A percentile compares a stretch with the other conserved stretches of the same genome.
These are phyloP conservation scores for Aspergillus funiculosus DNA, from an alignment of 495 filamentous ascomycete species.

Conservation along the genomic window DNA sequence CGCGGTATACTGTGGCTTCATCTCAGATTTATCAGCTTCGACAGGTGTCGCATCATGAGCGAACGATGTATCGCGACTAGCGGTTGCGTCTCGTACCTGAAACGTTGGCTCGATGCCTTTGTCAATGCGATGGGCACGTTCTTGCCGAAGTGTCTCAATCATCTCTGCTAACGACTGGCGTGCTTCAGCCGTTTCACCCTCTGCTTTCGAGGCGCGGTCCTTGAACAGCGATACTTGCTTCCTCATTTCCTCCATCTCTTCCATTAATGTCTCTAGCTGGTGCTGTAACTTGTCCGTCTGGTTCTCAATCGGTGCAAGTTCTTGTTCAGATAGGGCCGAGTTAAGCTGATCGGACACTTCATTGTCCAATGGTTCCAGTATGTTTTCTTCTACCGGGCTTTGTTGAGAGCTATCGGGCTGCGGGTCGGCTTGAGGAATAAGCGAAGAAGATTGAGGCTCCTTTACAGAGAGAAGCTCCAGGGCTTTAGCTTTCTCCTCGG, in stretches of 20 bases:
- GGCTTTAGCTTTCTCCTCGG: conserved; percentile 71
- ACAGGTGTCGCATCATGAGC: conserved; percentile 4
- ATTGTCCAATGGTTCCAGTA: conserved; percentile 6
- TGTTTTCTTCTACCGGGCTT: conserved; percentile 12
- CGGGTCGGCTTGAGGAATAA: conserved; percentile 32
- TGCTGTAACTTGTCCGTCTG: conserved; percentile 53
- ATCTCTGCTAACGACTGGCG: conserved; percentile 78
- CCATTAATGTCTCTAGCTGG: conserved; percentile 70
- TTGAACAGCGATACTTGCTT: conserved; percentile 73
- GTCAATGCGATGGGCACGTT: conserved; percentile 41
- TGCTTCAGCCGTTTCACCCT: conserved; percentile 60
- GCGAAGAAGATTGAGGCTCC: conserved; percentile 18
- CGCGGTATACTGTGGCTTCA: not conserved
- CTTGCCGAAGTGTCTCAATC: conserved; percentile 72
- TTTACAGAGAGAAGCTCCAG: conserved; percentile 48
- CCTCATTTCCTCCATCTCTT: conserved; percentile 78
- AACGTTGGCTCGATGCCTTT: not conserved
- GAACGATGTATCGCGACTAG: not conserved
- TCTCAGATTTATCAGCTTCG: conserved; percentile 1
- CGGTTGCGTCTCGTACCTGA: conserved; percentile 7
- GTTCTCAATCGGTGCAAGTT: conserved; percentile 23
- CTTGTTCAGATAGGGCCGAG: conserved; percentile 34
- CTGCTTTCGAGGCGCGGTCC: conserved; percentile 70
- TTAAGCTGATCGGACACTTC: conserved; percentile 16
- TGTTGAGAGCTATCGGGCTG: conserved; percentile 18